A percentile compares a stretch with the other conserved stretches of the same genome.
These are phyloP conservation scores for Colletotrichum costaricense DNA, from an alignment of 2,329 filamentous ascomycete species.

Conservation along the genomic window DNA sequence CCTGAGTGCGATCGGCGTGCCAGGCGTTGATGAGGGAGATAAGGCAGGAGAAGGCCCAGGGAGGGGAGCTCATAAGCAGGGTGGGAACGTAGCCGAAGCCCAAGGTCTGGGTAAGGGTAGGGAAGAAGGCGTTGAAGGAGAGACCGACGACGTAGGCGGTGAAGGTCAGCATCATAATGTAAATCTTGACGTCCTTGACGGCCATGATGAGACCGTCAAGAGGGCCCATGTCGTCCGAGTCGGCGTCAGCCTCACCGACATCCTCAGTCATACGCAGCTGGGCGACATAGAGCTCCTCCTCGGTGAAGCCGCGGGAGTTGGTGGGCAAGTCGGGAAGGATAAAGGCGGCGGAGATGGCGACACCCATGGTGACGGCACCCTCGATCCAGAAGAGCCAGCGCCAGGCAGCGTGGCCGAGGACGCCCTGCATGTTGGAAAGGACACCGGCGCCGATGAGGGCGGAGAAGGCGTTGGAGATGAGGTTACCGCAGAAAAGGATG, in stretches of 20 bases:
- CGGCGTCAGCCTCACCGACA: constrained; percentile 65
- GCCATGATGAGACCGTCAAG: constrained; percentile 69
- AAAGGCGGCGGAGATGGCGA: constrained; percentile 59
- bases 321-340: constrained; percentile 66
- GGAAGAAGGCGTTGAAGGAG: constrained; percentile 70
- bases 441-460: constrained; percentile 70
- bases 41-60: constrained; percentile 69
- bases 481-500: constrained; percentile 68
- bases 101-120: constrained; percentile 63
- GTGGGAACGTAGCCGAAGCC: constrained; percentile 64
- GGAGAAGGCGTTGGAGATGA: constrained; percentile 70
- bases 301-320: constrained; percentile 68
- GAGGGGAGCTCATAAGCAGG: constrained; percentile 66
- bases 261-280: constrained; percentile 68
- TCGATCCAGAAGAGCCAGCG: constrained; percentile 72
- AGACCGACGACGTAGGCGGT: constrained; percentile 70
- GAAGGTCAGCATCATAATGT: constrained; percentile 72
- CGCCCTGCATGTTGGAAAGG: constrained; percentile 67
- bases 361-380: constrained; percentile 61
- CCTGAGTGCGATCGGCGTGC: constrained; percentile 66
- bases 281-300: constrained; percentile 67
- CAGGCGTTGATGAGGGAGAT: constrained; percentile 66
- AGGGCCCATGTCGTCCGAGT: constrained; percentile 59
- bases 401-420: constrained; percentile 66
- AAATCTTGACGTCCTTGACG: constrained; percentile 70